These are phyloP conservation scores for Phaseolus lunatus DNA, from an alignment of 306 rosid genomes.

Conservation along the genomic window DNA sequence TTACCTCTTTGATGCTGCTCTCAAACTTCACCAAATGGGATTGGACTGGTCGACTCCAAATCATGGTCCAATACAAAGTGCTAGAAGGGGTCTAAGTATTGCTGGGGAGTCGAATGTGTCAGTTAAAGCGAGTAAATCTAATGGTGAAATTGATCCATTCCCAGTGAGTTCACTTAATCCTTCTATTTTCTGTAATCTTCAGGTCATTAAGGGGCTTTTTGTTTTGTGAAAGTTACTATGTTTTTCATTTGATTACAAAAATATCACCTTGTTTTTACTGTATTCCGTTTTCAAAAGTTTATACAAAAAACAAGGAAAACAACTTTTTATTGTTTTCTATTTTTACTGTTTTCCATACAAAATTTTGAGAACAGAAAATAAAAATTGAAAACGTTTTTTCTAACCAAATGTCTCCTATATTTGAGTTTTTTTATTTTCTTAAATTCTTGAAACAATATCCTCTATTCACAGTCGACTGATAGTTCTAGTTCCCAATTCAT, in stretches of 20 bases:
- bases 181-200: conserved; percentile 33
- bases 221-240: not conserved
- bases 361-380: not conserved
- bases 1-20: conserved; percentile 93
- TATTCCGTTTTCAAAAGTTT: not conserved
- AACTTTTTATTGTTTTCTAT: not conserved
- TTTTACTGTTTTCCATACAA: not conserved
- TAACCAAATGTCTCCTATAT: not conserved
- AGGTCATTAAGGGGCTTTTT: conserved; percentile 2
- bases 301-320: not conserved
- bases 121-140: conserved; percentile 64
- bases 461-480: conserved; percentile 24
- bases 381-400: not conserved
- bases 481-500: conserved; percentile 16
- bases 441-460: conserved; percentile 27
- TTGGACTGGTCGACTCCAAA: conserved; percentile 80
- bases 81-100: conserved; percentile 57
- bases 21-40: conserved; percentile 88
- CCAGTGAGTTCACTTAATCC: conserved; percentile 58
- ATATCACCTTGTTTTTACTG: not conserved
- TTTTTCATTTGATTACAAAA: not conserved
- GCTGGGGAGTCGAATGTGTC: conserved; percentile 54
- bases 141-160: conserved; percentile 49
- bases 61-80: conserved; percentile 73
- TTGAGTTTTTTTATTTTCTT: conserved; percentile 30